Evolutionary conservation across 2,329 filamentous ascomycete species (phyloP), one percentile per base, ranked within the genome.

Genomic region (Didymella arachidicola): DNA sequence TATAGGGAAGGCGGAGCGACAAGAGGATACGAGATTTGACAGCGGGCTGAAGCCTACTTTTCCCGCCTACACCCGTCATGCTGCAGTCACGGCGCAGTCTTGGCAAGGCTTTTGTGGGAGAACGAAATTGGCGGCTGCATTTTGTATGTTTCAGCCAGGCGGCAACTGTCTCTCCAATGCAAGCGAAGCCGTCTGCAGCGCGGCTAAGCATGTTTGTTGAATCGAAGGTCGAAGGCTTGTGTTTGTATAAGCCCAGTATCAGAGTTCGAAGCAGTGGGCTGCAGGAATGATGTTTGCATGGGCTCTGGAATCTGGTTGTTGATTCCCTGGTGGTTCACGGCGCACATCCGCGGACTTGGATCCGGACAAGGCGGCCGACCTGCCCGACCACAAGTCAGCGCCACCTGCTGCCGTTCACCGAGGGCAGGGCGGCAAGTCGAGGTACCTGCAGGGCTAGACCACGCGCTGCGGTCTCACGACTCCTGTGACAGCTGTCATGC

Each of bases 71-170:
- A 12, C 10, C 59, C 55, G 58, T 57, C 60, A 38, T 58, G 47
- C 60, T 41, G 51, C 56, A 58, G 29, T 44, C 45, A 39, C 19
- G 36, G 36, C 18, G 51, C 56, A 58, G 29, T 44, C 48, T 43
- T 39, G 36, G 36, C 18, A 39, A 39, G 36, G 36, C 36, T 39
- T 39, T 39, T 47, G 39, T 27, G 14, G 42, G 18, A 53, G 30
- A 48, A 53, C 47, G 58, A 63, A 58, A 65, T 59, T 59, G 56
- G 53, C 32, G 46, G 45, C 48, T 48, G 53, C 53, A 46, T 45
- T 41, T 30, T 34, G 32, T 42, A 25, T 29, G 55, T 55, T 59
- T 56, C 55, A 59, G 55, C 50, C 56, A 59, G 54, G 56, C 50
- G 32, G 39, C 45, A 45, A 45, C 41, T 49, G 46, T 45, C 41